Base-by-base conservation (phyloP, 2,329 filamentous ascomycete genomes). In the Purpureocillium takamizusanense region DNA sequence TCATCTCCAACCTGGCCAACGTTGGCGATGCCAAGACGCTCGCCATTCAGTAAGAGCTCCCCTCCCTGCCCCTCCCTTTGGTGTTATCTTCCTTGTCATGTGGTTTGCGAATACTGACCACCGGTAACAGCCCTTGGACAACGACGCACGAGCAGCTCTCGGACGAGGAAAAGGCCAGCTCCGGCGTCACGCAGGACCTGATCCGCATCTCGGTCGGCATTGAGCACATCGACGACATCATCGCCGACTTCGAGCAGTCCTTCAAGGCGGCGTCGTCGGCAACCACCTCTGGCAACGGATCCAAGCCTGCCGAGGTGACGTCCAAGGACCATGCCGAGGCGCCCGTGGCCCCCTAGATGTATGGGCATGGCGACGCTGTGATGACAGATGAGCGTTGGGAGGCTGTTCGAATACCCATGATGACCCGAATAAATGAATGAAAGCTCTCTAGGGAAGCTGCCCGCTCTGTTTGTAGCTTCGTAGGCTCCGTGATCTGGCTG, bases 191-290 rank as follows among this genome's bases (percentile, higher is more conserved):
- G 13, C 81, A 85, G 73, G 90, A 94, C 55, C 78, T 89, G 30
- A 95, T 97, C 62, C 85, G 90, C 46, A 92, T 97, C 55, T 95
- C 89, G 0, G 89, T 95, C 42, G 90, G 90, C 37, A 94, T 84
- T 1, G 90, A 97, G 67, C 88, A 95, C 61, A 94, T 97, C 57
- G 89, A 95, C 66, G 90, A 97, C 56, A 95, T 97, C 53, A 92
- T 95, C 55, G 83, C 81, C 51, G 90, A 97, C 64, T 95, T 97
- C 58, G 83, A 90, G 62, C 89, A 95, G 69, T 85, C 86, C 0
- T 94, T 95, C 63, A 74, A 78, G 56, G 72, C 75, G 18, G 72
- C 75, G 0, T 53, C 61, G 17, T 72, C 67, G 7, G 61, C 70
- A 4, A 63, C 53, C n/a, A 61, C 56, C 7, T 51, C 56, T 33